Base-by-base conservation (phyloP, 1,139 yeast species). In the Arxiozyma heterogenica region DNA sequence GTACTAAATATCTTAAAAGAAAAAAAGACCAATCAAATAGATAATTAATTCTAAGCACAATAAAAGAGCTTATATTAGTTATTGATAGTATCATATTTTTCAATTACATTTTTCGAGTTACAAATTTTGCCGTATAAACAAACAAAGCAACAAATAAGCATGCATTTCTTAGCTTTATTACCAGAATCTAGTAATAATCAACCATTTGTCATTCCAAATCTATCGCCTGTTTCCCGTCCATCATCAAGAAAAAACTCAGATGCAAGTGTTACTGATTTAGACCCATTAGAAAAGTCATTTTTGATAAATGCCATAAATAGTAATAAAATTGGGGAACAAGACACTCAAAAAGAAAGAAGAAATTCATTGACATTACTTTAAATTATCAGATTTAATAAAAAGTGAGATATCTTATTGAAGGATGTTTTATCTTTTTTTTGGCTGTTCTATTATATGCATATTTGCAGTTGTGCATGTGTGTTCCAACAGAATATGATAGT, bases 151-250 rank as follows among this genome's bases (percentile, higher is more conserved):
- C 30, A 12, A 42, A 43, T 8, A 20, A 41, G 15, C 41, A 49
- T 70, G 73, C 71, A 69, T 62, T 81, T 77, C 68, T 73, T 82
- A 66, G 73, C 54, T 50, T 43, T 77, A 51, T 76, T 84, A 67
- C 75, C 81, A 53, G 83, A 81, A 57, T 69, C 75, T 52, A 74
- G 79, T 53, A 38, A 30, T 12, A 49, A 43, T 34, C 75, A 78
- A 66, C 88, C 90, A 60, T 83, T 82, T 64, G 75, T 83, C 49
- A 82, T 83, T 64, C 83, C 84, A 60, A 71, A 79, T 56, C 76
- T 82, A 51, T 82, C 87, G 2, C 88, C 88, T 45, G 77, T 76
- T 8, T 72, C 84, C 34, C 62, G 61, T 49, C 60, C 66, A 41
- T 45, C 59, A 17, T 58, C 67, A 41, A 64, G 68, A 59, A 63